phyloP scores from a whole-genome alignment of 257 asterid species.

The Jasminum sambac region DNA sequence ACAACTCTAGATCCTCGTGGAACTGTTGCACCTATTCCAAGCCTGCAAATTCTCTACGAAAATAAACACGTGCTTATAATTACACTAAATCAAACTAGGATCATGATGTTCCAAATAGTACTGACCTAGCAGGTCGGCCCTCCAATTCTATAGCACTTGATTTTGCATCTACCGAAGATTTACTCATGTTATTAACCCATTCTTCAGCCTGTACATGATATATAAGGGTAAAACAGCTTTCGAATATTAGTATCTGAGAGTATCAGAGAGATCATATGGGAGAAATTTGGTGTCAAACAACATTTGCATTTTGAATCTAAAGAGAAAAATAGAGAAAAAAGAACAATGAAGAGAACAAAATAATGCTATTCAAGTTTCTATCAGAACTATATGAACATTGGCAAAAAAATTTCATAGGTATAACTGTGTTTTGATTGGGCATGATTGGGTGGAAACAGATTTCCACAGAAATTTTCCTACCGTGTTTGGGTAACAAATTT shows the following conservation, averaged over 20 bases:
- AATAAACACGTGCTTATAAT: constrained; percentile 6
- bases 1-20: constrained; percentile 47
- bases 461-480: no score
- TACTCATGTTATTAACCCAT: constrained; percentile 73
- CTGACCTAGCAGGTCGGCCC: constrained; percentile 80
- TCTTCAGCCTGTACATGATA: constrained; percentile 66
- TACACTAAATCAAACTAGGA: constrained; percentile 15
- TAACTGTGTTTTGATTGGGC: no score
- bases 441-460: no score
- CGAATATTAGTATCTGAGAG: constrained; percentile 5
- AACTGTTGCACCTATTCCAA: constrained; percentile 84
- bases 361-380: neutral
- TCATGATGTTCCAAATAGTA: constrained; percentile 10
- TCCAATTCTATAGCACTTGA: constrained; percentile 43
- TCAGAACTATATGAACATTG: neutral
- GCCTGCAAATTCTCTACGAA: constrained; percentile 46
- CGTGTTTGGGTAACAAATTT: no score
- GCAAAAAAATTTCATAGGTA: neutral
- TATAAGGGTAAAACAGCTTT: constrained; percentile 6
- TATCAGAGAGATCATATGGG: neutral
- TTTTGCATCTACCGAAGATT: constrained; percentile 36
- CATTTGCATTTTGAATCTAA: neutral
- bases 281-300: neutral
- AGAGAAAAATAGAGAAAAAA: neutral
- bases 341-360: neutral